Evolutionary conservation across 441 rosid species (phyloP).

Genomic region (Erodium moschatum): DNA sequence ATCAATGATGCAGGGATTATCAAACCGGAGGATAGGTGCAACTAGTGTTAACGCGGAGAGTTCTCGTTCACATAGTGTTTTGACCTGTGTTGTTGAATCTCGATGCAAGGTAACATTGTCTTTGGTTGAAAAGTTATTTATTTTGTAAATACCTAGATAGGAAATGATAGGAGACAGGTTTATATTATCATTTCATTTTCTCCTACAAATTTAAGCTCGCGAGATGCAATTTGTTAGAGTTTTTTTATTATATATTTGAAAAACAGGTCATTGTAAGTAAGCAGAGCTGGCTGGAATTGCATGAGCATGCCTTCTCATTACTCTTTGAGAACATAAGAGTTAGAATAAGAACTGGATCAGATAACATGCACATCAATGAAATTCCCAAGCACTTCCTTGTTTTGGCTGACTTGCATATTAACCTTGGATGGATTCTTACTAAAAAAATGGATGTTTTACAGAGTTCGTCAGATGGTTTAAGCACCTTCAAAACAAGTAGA

Average conservation of each 20-base stretch:
- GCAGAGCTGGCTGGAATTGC: not conserved
- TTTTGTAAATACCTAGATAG: not conserved
- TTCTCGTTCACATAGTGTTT: slow-evolving; percentile 96
- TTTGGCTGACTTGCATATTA: not conserved
- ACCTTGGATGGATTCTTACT: slow-evolving; percentile 12
- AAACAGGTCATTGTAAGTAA: not conserved
- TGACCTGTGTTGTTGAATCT: slow-evolving; percentile 91
- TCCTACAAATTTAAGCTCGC: not conserved
- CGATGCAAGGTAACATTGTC: slow-evolving; percentile 65
- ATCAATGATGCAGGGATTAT: slow-evolving; percentile 59
- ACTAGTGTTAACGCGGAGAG: slow-evolving; percentile 96
- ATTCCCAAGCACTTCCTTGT: not conserved
- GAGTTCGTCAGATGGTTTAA: slow-evolving; percentile 75
- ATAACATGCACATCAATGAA: not conserved
- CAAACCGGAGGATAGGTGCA: slow-evolving; percentile 89
- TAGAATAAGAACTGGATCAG: not conserved
- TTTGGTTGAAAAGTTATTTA: not conserved
- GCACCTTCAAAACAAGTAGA: slow-evolving; percentile 92
- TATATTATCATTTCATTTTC: not conserved
- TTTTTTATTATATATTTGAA: not conserved
- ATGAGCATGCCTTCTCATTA: not conserved
- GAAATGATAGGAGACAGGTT: not conserved
- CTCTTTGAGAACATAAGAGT: not conserved
- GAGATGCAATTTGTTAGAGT: not conserved
- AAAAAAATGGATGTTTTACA: slow-evolving; percentile 24